Evolutionary conservation across 1,284 basidiomycete species (phyloP), one percentile per base, ranked within the genome.

Genomic region (Ganoderma boninense): DNA sequence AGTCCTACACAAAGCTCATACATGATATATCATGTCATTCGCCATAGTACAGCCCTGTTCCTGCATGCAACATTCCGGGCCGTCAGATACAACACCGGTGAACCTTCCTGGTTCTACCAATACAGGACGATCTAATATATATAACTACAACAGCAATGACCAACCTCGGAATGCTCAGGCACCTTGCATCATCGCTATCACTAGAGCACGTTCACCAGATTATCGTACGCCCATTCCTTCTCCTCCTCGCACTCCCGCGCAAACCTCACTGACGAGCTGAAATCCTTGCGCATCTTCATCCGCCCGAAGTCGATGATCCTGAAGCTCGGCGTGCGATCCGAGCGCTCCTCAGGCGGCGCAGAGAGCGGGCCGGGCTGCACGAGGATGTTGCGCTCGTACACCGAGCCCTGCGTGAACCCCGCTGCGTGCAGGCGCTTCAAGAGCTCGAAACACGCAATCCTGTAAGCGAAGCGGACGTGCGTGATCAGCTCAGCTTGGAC

Each of bases 281-380:
- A 26, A 7, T 32, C 42, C 26, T 42, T 29, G 61, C 62, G 13
- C 49, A 23, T 13, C 49, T 26, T n/a, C 23, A 65, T 65, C 13
- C 80, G 72, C 38, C 87, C 87, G 74, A 89, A 88, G 74, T 88
- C 87, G 67, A 88, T 87, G 72, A 88, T 73, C 20, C 87, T 80
- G 75, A 85, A 88, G 71, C 83, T 83, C 62, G 78, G 82, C 16
- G 69, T 73, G 18, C 71, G 66, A 63, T 71, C 40, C 43, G 75
- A 75, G 66, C 75, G 59, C 65, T 65, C 6, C 8, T 40, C 35
- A 42, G 81, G 84, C 0, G 78, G 80, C 7, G 71, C 72, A 6
- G 75, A 78, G 42, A 87, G 74, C 10, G 86, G 85, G 0, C 86
- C 87, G 0, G 80, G 79, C 71, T 86, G 84, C 23, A 81, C 74